Evolutionary conservation across 2,329 filamentous ascomycete genomes (phyloP).

Genomic region (Fusarium fracticaudum): DNA sequence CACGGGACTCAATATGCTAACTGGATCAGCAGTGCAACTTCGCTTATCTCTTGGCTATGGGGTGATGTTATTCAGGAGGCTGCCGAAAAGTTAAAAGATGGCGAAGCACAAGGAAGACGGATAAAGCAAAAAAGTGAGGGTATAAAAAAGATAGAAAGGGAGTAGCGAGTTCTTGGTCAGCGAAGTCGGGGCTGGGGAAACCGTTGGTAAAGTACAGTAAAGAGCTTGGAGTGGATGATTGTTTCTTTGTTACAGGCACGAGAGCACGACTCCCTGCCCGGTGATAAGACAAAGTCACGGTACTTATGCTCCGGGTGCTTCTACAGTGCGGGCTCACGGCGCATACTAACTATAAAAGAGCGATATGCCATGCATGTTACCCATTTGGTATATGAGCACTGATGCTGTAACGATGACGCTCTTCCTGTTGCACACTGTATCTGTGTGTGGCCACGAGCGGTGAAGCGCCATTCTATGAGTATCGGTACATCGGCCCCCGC

Average conservation of each 20-base stretch:
- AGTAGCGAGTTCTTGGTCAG: conserved; percentile 23
- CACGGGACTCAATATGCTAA: conserved; percentile 13
- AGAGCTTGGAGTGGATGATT: conserved; percentile 12
- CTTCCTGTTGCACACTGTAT: conserved; percentile 33
- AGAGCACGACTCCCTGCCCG: conserved; percentile 31
- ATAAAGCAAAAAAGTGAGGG: conserved; percentile 9
- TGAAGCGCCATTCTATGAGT: conserved; percentile 22
- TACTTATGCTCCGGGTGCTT: conserved; percentile 19
- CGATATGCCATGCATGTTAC: neutral
- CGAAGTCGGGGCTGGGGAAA: conserved; percentile 38
- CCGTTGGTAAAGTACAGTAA: conserved; percentile 21
- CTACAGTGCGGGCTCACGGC: conserved; percentile 35
- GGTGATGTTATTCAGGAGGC: conserved; percentile 18
- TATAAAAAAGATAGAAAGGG: conserved; percentile 21
- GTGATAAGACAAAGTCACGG: conserved; percentile 37
- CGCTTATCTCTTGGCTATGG: conserved; percentile 32
- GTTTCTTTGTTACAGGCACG: conserved; percentile 42
- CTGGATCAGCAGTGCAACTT: conserved; percentile 30
- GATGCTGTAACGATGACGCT: conserved; percentile 36
- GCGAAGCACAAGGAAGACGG: neutral
- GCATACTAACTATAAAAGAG: conserved; percentile 2
- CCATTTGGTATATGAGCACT: neutral
- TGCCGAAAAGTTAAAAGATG: neutral
- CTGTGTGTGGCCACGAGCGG: neutral
- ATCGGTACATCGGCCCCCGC: conserved; percentile 32